Evolutionary conservation across 495 filamentous ascomycete genomes (phyloP).

Genomic region (Elaphomyces granulatus): DNA sequence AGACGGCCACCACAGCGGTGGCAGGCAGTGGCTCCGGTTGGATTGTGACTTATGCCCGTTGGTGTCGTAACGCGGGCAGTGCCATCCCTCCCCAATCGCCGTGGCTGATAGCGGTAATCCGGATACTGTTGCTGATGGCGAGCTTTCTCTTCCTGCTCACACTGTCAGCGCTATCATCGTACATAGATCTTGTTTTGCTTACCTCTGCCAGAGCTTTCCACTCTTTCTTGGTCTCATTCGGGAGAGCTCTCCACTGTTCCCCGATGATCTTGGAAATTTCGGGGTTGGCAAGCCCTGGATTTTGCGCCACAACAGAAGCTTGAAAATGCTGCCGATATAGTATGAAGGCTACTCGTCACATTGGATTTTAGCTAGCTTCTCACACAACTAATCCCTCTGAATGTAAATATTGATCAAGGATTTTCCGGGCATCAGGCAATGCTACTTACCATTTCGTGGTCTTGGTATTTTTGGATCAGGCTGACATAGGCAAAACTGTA

Average conservation of each 20-base stretch:
- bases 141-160: slow-evolving; percentile 65
- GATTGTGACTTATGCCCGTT: slow-evolving; percentile 27
- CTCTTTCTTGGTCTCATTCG: slow-evolving; percentile 59
- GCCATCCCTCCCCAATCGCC: slow-evolving; percentile 50
- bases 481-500: slow-evolving; percentile 80
- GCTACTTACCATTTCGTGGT: slow-evolving; percentile 83
- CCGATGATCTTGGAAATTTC: slow-evolving; percentile 98
- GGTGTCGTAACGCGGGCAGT: slow-evolving; percentile 13
- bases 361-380: not conserved
- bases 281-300: slow-evolving; percentile 87
- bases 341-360: slow-evolving; percentile 64
- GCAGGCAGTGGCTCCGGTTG: slow-evolving; percentile 26
- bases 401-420: too few species aligned
- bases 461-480: slow-evolving; percentile 86
- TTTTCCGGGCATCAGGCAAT: too few species aligned
- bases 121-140: slow-evolving; percentile 86
- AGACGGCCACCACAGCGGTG: slow-evolving; percentile 30
- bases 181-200: slow-evolving; percentile 5
- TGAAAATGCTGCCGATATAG: slow-evolving; percentile 94
- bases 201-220: slow-evolving; percentile 89
- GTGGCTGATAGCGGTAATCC: slow-evolving; percentile 86
- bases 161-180: not conserved
- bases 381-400: too few species aligned
- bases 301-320: slow-evolving; percentile 57
- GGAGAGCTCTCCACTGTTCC: slow-evolving; percentile 70